Evolutionary conservation across 2,329 filamentous ascomycete genomes (phyloP), one percentile per base, ranked within the genome.

Genomic region (Escovopsis sp.): DNA sequence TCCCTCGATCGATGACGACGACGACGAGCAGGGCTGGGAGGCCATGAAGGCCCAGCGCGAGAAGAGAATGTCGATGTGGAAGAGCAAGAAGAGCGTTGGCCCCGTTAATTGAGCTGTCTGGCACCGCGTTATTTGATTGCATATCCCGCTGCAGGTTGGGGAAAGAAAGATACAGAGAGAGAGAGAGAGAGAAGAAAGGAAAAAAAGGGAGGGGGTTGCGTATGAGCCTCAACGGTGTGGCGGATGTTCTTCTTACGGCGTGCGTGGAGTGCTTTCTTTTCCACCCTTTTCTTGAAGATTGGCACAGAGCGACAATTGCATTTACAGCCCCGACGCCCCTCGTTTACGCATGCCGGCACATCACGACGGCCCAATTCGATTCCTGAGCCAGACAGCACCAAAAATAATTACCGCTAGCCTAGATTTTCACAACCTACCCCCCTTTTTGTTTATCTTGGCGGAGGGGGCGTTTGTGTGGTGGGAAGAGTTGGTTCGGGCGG

Each of bases 11-110:
- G 62, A 63, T 12, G 61, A 64, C 37, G 75, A 80, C 30, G 45
- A 82, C 39, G 77, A 82, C 15, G 78, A 82, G 42, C 67, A 80
- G 52, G 79, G 75, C 12, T 83, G 79, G 79, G 77, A 74, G 47
- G 75, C 77, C 28, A 80, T 83, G 76, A 77, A 75, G 54, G 75
- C 75, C 43, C 81, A 81, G 63, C 67, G 76, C 45, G 76, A 81
- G 44, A 74, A 80, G 65, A 82, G 80, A 64, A 73, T 71, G 54
- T 74, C 73, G n/a, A 49, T 73, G 33, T 82, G 79, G 79, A 72
- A 68, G 57, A 66, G 65, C 36, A 82, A 79, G 80, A 45, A 79
- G 60, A 63, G 58, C 36, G 54, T 68, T 38, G 65, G 68, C 34
- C 60, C 67, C 19, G 59, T 51, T 62, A 49, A 59, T 39, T 32